A percentile compares a stretch with the other conserved stretches of the same genome.
Evolutionary conservation across 1,284 basidiomycete genomes (phyloP).

Genomic region (Heterobasidion occidentale): DNA sequence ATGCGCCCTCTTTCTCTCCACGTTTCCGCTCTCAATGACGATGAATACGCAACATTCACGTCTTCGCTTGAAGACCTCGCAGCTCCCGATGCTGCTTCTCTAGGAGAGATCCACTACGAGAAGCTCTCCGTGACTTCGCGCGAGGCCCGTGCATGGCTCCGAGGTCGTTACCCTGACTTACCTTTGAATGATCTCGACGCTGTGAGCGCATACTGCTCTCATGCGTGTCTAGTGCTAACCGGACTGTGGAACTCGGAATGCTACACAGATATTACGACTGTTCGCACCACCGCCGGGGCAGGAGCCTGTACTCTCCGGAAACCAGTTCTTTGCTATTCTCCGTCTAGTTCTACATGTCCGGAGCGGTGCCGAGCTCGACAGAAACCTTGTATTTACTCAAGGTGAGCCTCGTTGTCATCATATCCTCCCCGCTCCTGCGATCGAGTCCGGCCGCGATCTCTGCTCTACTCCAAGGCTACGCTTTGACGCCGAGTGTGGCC

Average conservation of each 20-base stretch:
- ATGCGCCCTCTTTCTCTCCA: constrained; percentile 59
- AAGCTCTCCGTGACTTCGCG: constrained; percentile 43
- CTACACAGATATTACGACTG: constrained; percentile 48
- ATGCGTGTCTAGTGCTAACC: not conserved
- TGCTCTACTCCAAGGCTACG: too few species aligned
- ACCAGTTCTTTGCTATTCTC: constrained; percentile 70
- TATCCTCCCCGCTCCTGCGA: not conserved
- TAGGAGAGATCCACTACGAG: constrained; percentile 44
- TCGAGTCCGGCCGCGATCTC: not conserved
- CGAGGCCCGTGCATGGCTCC: constrained; percentile 67
- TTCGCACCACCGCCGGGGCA: constrained; percentile 47
- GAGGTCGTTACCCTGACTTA: constrained; percentile 56
- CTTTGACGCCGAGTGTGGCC: too few species aligned
- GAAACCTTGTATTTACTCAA: constrained; percentile 62
- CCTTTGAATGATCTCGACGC: constrained; percentile 47
- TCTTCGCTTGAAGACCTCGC: constrained; percentile 49
- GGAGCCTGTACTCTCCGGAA: constrained; percentile 46
- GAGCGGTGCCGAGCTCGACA: constrained; percentile 49
- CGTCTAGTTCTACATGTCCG: constrained; percentile 58
- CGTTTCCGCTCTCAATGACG: constrained; percentile 64
- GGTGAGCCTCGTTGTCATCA: constrained; percentile 30
- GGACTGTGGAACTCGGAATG: too few species aligned
- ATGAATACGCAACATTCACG: constrained; percentile 61
- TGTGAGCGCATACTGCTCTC: constrained; percentile 24
- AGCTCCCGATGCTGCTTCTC: constrained; percentile 18